Evolutionary conservation across 805 yeast species (phyloP).

Genomic region (Metschnikowia shivogae): DNA sequence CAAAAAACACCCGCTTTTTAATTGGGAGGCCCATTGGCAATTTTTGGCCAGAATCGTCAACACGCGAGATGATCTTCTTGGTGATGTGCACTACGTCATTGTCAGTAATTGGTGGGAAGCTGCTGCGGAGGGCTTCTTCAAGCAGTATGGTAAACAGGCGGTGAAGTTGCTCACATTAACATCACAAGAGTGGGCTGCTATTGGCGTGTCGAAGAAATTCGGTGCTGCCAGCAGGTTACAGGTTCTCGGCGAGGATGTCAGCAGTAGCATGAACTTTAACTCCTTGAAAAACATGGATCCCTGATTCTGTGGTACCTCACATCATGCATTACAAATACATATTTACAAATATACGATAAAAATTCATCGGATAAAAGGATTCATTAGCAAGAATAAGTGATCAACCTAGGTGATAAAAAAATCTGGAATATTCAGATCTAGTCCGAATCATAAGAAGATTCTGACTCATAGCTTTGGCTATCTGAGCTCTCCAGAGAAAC

Average conservation of each 20-base stretch:
- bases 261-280: conserved; percentile 42
- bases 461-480: neutral
- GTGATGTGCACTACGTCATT: conserved; percentile 67
- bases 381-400: too few species aligned
- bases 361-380: neutral
- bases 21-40: conserved; percentile 52
- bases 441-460: conserved; percentile 1
- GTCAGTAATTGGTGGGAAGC: conserved; percentile 93
- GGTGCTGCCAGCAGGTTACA: conserved; percentile 78
- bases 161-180: conserved; percentile 51
- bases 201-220: conserved; percentile 47
- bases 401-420: too few species aligned
- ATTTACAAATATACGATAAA: neutral
- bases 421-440: neutral
- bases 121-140: conserved; percentile 52
- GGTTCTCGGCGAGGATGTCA: conserved; percentile 80
- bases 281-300: conserved; percentile 42
- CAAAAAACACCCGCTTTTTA: conserved; percentile 26
- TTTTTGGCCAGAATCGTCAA: conserved; percentile 72
- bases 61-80: conserved; percentile 43
- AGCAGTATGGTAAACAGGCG: conserved; percentile 67
- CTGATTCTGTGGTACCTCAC: conserved; percentile 3
- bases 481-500: neutral
- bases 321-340: neutral
- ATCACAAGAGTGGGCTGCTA: conserved; percentile 49